Percentiles rank a stretch among this genome's conserved stretches.
These are phyloP conservation scores for Cercospora citrullina DNA, from an alignment of 2,329 filamentous ascomycete species.

Conservation along the genomic window DNA sequence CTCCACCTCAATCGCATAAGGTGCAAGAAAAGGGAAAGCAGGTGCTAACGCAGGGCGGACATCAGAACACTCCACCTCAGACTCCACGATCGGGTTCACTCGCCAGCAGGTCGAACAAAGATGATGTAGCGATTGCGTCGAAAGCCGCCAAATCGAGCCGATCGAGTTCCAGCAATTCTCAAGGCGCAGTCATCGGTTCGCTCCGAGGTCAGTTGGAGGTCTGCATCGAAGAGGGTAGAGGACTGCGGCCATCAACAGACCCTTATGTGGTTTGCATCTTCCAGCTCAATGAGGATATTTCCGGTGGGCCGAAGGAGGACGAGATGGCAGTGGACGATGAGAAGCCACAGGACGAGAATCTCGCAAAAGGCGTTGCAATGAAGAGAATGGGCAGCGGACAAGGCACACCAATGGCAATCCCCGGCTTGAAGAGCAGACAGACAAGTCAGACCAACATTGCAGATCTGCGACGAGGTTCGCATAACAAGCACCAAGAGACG, in stretches of 20 bases:
- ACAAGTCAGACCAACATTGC: constrained; percentile 89
- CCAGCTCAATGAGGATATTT: constrained; percentile 94
- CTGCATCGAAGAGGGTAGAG: constrained; percentile 82
- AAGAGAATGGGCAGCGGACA: constrained; percentile 71
- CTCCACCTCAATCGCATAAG: constrained; percentile 41
- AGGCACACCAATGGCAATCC: constrained; percentile 86
- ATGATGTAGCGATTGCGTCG: constrained; percentile 25
- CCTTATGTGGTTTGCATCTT: constrained; percentile 97
- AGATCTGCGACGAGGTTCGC: constrained; percentile 53
- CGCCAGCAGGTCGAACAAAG: constrained; percentile 49
- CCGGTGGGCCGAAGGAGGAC: constrained; percentile 71
- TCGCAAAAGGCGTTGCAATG: constrained; percentile 51
- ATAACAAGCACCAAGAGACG: constrained; percentile 63
- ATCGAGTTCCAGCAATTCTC: constrained; percentile 37
- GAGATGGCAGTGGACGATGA: constrained; percentile 46
- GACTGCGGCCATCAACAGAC: constrained; percentile 76
- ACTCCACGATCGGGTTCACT: constrained; percentile 84
- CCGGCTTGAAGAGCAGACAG: constrained; percentile 85
- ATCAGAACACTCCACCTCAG: constrained; percentile 89
- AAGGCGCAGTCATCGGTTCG: constrained; percentile 61
- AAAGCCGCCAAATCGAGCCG: constrained; percentile 39
- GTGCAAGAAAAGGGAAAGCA: constrained; percentile 63
- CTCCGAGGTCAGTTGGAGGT: constrained; percentile 87
- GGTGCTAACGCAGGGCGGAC: constrained; percentile 79
- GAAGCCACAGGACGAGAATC: constrained; percentile 56